Evolutionary conservation across 1,284 basidiomycete genomes (phyloP).

Genomic region (Ustilago curta): DNA sequence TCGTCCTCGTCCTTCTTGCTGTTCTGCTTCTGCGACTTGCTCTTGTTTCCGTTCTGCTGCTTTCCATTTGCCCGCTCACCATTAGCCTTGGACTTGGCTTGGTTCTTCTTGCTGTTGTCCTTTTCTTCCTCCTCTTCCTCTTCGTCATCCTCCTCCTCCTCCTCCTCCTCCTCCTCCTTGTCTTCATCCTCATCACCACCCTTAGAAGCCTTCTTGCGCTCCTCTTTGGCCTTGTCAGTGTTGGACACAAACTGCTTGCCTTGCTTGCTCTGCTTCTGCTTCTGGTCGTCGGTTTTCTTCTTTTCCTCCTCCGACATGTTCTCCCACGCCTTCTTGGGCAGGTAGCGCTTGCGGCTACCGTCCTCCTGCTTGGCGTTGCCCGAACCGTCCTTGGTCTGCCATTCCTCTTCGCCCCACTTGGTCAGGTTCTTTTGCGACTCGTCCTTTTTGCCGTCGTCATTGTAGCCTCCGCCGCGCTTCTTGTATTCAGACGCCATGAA

Average conservation of each 20-base stretch:
- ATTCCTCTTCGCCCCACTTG: slow-evolving; percentile 45
- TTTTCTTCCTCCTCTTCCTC: slow-evolving; percentile 16
- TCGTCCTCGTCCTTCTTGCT: slow-evolving; percentile 20
- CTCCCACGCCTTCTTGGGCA: slow-evolving; percentile 53
- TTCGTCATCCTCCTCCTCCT: too few species aligned
- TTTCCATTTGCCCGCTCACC: slow-evolving; percentile 17
- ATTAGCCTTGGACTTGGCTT: slow-evolving; percentile 14
- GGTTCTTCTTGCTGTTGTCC: slow-evolving; percentile 9
- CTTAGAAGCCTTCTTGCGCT: slow-evolving; percentile 37
- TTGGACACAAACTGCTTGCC: slow-evolving; percentile 44
- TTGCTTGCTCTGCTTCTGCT: slow-evolving; percentile 43
- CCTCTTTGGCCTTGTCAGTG: slow-evolving; percentile 33
- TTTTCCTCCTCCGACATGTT: slow-evolving; percentile 50
- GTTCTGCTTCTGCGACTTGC: slow-evolving; percentile 10
- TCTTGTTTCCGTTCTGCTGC: slow-evolving; percentile 21
- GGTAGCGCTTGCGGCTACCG: slow-evolving; percentile 39
- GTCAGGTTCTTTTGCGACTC: slow-evolving; percentile 44
- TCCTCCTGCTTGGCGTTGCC: slow-evolving; percentile 44
- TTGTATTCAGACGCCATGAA: slow-evolving; percentile 48
- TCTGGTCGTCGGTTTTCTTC: slow-evolving; percentile 43
- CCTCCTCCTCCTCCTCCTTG: slow-evolving; percentile 13
- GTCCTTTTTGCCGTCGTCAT: slow-evolving; percentile 42
- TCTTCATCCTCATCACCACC: slow-evolving; percentile 8
- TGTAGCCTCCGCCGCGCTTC: slow-evolving; percentile 48
- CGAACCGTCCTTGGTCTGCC: slow-evolving; percentile 50